Evolutionary conservation across 2,329 filamentous ascomycete genomes (phyloP).

Genomic region (Lecanosticta acicola): DNA sequence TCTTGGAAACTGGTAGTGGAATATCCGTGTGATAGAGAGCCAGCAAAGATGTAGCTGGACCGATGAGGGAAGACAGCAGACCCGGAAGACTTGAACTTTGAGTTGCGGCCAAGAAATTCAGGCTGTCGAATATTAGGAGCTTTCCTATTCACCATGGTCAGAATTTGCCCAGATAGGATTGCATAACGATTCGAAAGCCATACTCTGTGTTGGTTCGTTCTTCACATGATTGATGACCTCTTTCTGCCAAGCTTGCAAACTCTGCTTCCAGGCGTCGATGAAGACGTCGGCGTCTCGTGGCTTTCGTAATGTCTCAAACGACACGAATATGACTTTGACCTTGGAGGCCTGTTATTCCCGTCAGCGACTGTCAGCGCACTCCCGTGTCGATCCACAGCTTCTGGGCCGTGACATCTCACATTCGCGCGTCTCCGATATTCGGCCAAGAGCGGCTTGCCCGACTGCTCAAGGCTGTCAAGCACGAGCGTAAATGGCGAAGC

Average conservation of each 20-base stretch:
- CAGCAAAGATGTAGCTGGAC: constrained; percentile 64
- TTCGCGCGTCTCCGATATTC: constrained; percentile 74
- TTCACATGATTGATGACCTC: constrained; percentile 24
- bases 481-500: constrained; percentile 82
- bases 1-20: constrained; percentile 43
- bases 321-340: constrained; percentile 67
- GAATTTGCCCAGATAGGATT: not conserved
- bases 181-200: not conserved
- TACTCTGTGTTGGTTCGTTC: constrained; percentile 19
- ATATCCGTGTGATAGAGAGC: constrained; percentile 80
- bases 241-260: constrained; percentile 27
- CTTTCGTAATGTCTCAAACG: constrained; percentile 66
- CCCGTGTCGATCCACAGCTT: too few species aligned
- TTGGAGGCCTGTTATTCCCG: constrained; percentile 61
- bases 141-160: constrained; percentile 47
- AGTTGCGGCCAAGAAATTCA: constrained; percentile 60
- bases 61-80: constrained; percentile 65
- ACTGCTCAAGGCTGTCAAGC: constrained; percentile 79
- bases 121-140: constrained; percentile 73
- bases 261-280: constrained; percentile 41
- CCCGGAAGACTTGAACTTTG: constrained; percentile 56
- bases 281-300: constrained; percentile 62
- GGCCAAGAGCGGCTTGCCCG: constrained; percentile 60
- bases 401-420: too few species aligned
- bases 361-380: too few species aligned